phyloP scores from a whole-genome alignment of 2,329 filamentous ascomycete genomes.

The Xylaria sp. region DNA sequence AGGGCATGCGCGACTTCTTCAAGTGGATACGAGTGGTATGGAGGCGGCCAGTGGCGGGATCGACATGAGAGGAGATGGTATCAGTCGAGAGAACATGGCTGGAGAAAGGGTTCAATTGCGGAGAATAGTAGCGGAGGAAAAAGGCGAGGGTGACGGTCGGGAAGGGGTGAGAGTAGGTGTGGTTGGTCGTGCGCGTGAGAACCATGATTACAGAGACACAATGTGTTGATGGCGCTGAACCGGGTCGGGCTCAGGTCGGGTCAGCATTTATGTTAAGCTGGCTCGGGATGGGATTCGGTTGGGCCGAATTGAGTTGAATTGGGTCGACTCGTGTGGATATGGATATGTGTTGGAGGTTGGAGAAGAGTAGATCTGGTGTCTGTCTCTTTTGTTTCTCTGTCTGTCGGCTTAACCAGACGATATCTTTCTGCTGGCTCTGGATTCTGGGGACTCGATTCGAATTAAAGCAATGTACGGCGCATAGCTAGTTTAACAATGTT shows the following conservation, averaged over 20 bases:
- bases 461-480: too few species aligned
- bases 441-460: too few species aligned
- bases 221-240: not conserved
- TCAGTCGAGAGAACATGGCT: conserved; percentile 84
- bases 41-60: conserved; percentile 74
- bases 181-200: conserved; percentile 68
- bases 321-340: too few species aligned
- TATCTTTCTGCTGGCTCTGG: conserved; percentile 14
- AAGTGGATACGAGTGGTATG: conserved; percentile 81
- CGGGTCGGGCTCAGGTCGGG: not conserved
- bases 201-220: conserved; percentile 55
- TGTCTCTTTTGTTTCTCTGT: not conserved
- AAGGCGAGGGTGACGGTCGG: conserved; percentile 86
- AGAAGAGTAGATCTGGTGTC: not conserved
- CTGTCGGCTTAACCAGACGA: not conserved
- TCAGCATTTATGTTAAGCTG: not conserved
- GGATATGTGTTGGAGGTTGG: too few species aligned
- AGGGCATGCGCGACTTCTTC: conserved; percentile 79
- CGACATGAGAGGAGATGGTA: conserved; percentile 76
- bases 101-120: conserved; percentile 76
- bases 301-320: not conserved
- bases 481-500: too few species aligned
- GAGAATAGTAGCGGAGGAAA: conserved; percentile 82
- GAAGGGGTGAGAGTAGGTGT: conserved; percentile 81
- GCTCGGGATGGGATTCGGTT: not conserved